Percentiles rank a stretch among this genome's conserved stretches.
Conservation (phyloP, 768 basidiomycete genomes). For the Lepiota brunneoincarnata region DNA sequence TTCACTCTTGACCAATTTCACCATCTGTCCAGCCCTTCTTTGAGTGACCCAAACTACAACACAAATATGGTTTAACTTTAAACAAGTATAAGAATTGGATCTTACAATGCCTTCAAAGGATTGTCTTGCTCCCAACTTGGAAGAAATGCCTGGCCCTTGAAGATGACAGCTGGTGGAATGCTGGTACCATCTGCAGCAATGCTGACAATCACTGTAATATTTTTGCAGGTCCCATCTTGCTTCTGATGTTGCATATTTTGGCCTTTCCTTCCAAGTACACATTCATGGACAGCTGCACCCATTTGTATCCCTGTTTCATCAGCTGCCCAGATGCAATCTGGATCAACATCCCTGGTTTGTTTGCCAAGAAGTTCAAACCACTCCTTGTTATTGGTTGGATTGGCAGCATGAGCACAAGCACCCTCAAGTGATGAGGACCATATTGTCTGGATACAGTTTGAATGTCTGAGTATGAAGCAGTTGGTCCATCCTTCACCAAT, state of each 20-base stretch:
- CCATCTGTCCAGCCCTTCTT: slow-evolving; percentile 34
- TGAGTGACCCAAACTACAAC: slow-evolving; percentile 19
- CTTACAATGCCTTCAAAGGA: slow-evolving; percentile 37
- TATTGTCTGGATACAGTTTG: too few species aligned
- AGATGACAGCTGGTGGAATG: slow-evolving; percentile 35
- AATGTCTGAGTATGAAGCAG: too few species aligned
- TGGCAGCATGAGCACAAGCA: too few species aligned
- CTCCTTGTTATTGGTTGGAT: too few species aligned
- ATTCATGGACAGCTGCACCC: slow-evolving; percentile 18
- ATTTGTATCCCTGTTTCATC: slow-evolving; percentile 33
- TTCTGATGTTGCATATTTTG: slow-evolving; percentile 28
- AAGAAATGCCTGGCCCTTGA: slow-evolving; percentile 34
- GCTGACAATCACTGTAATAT: slow-evolving; percentile 32
- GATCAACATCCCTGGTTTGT: slow-evolving; percentile 1
- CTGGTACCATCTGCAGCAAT: slow-evolving; percentile 38
- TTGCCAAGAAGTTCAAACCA: too few species aligned
- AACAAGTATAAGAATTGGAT: slow-evolving; percentile 8
- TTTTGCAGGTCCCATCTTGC: slow-evolving; percentile 25
- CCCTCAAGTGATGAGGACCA: too few species aligned
- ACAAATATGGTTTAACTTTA: slow-evolving; percentile 20
- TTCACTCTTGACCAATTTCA: slow-evolving; percentile 33
- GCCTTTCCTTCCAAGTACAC: slow-evolving; percentile 25
- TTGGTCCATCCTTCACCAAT: too few species aligned
- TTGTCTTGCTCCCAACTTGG: slow-evolving; percentile 38
- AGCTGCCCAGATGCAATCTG: slow-evolving; percentile 28